Conservation (phyloP, 345 rosid genomes). For the Linum trigynum region DNA sequence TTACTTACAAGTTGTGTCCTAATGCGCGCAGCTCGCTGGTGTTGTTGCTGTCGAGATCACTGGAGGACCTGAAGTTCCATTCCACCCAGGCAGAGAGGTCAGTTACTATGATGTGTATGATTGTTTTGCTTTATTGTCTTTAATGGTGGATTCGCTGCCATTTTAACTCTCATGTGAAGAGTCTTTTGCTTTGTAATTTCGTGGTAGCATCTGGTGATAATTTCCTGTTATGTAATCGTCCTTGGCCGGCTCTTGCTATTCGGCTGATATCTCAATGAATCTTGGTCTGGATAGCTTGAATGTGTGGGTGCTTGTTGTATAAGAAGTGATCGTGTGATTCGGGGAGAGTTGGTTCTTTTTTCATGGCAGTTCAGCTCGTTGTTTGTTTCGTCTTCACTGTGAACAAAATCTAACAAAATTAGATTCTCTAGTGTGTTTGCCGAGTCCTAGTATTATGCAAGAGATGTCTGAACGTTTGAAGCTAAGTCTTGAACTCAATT, state of each 20-base stretch:
- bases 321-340: too few relatives aligned
- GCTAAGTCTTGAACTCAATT: too few relatives aligned
- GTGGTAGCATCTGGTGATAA: too few relatives aligned
- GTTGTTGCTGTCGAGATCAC: constrained; percentile 88
- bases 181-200: neutral
- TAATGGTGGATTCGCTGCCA: neutral
- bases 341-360: too few relatives aligned
- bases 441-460: too few relatives aligned
- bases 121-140: neutral
- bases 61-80: constrained; percentile 94
- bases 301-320: too few relatives aligned
- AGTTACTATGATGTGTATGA: constrained; percentile 8
- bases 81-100: constrained; percentile 95
- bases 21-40: constrained; percentile 60
- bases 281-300: too few relatives aligned
- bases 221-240: neutral
- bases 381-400: too few relatives aligned
- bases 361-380: too few relatives aligned
- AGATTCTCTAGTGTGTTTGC: too few relatives aligned
- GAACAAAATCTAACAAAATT: too few relatives aligned
- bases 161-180: neutral
- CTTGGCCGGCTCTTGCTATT: neutral
- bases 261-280: neutral
- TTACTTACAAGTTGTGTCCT: neutral
- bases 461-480: too few relatives aligned